phyloP scores from a whole-genome alignment of 1,284 basidiomycete species.

The Pisolithus thermaeus region DNA sequence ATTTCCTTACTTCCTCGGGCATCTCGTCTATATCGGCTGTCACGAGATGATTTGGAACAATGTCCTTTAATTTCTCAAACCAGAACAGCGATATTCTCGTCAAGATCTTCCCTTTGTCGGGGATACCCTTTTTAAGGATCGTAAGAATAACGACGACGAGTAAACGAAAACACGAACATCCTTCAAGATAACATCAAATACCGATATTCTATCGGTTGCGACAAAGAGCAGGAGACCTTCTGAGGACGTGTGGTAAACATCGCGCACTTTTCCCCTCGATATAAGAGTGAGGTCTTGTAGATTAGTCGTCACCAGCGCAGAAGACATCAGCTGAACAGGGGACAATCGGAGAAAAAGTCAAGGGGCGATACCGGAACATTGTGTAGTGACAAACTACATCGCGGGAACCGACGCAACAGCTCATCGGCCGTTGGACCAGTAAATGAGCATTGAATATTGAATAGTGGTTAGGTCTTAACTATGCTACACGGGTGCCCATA shows the following conservation, averaged over 20 bases:
- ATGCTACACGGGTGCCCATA: neutral
- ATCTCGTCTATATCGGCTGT: slow-evolving; percentile 68
- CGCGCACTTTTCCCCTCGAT: slow-evolving; percentile 89
- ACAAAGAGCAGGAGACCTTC: slow-evolving; percentile 82
- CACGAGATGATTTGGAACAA: slow-evolving; percentile 87
- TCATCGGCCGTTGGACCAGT: too few species aligned
- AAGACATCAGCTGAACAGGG: slow-evolving; percentile 12
- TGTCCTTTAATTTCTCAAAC: slow-evolving; percentile 77
- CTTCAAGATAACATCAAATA: slow-evolving; percentile 92
- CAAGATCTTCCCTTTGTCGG: slow-evolving; percentile 88
- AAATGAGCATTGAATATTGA: too few species aligned
- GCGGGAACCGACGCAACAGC: too few species aligned
- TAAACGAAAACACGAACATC: slow-evolving; percentile 55
- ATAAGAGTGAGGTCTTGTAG: slow-evolving; percentile 58
- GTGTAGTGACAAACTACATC: too few species aligned
- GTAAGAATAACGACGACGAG: slow-evolving; percentile 3
- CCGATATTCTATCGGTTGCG: slow-evolving; percentile 93
- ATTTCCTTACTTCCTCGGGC: slow-evolving; percentile 66
- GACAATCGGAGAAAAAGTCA: too few species aligned
- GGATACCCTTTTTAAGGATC: slow-evolving; percentile 67
- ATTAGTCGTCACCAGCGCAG: slow-evolving; percentile 47
- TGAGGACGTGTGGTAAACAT: slow-evolving; percentile 77
- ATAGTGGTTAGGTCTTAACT: too few species aligned
- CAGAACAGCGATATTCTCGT: slow-evolving; percentile 92
- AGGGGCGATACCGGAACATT: too few species aligned